Evolutionary conservation across 83 land plant species (phyloP), one percentile per base, ranked within the genome.

Genomic region (Diphasiastrum complanatum): DNA sequence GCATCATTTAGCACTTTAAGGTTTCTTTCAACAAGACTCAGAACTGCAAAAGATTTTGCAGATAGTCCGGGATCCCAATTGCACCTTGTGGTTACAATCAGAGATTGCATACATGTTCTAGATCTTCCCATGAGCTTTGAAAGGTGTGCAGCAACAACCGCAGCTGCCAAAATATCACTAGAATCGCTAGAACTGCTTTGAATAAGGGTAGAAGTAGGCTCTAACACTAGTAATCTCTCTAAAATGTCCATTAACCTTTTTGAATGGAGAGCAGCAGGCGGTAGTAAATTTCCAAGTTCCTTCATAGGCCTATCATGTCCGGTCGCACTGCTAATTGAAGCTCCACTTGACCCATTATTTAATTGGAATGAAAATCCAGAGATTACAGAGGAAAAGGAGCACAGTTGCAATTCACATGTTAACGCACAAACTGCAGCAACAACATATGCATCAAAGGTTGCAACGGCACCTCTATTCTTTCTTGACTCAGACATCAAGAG

Each of bases 121-220:
- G 96, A 90, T 28, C 78, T 63, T 63, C 86, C 74, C 45, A 86
- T 79, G 1, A 90, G 79, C 45, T 85, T 83, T 46, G 93, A 86
- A 47, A 86, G 65, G 65, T 90, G 96, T 45, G 95, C 93, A 36
- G 93, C 96, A 57, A 90, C 96, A 81, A 90, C 79, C 62, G 96
- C 96, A 22, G 88, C 83, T 68, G 85, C 96, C 31, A 86, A 85
- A 41, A 90, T 86, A 46, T 90, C 96, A 77, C 78, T 88, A 48
- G 96, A 79, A 67, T 84, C 84, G 76, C 78, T 83, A 53, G 73
- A 36, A 22, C 30, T 0, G 85, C 67, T 14, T 81, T 83, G 67
- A 79, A 61, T 50, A 81, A 76, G 64, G 85, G 80, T 50, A 87
- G 82, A 43, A 79, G 78, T n/a, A 46, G 60, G 61, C 29, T 23